Evolutionary conservation across 1,284 basidiomycete species (phyloP).

Genomic region (Boletus hoseneyae): DNA sequence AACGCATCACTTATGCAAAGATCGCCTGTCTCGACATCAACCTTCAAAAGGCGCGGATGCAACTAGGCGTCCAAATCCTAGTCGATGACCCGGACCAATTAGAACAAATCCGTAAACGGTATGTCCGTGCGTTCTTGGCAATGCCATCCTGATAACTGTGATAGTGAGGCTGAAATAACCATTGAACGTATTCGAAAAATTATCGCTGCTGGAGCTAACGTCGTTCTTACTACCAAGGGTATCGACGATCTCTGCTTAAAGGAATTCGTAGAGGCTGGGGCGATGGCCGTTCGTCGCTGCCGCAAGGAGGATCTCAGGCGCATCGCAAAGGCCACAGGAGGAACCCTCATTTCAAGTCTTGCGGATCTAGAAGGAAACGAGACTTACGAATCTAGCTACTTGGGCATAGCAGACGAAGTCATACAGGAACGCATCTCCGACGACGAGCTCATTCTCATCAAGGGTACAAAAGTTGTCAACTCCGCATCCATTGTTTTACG

Average conservation of each 20-base stretch:
- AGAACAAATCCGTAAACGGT: slow-evolving; percentile 94
- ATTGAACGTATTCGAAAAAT: slow-evolving; percentile 97
- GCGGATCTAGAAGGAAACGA: slow-evolving; percentile 99
- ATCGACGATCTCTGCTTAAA: slow-evolving; percentile 98
- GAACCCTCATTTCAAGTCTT: slow-evolving; percentile 88
- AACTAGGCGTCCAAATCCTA: slow-evolving; percentile 95
- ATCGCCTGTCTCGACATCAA: slow-evolving; percentile 99
- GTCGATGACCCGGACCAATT: slow-evolving; percentile 97
- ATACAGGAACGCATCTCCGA: slow-evolving; percentile 97
- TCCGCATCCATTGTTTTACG: slow-evolving; percentile 92
- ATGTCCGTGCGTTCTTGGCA: slow-evolving; percentile 17
- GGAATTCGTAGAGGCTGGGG: slow-evolving; percentile 98
- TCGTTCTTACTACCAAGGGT: slow-evolving; percentile 96
- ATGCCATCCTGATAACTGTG: slow-evolving; percentile 5
- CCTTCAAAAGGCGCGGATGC: slow-evolving; percentile 96
- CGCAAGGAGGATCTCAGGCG: slow-evolving; percentile 96
- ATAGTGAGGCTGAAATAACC: slow-evolving; percentile 93
- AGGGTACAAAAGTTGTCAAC: slow-evolving; percentile 96
- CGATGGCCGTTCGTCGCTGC: slow-evolving; percentile 97
- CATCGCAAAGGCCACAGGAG: slow-evolving; percentile 97
- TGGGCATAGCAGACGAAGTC: slow-evolving; percentile 94
- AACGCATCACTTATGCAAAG: slow-evolving; percentile 88
- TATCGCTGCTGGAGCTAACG: slow-evolving; percentile 93
- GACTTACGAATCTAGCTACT: slow-evolving; percentile 88
- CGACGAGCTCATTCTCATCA: slow-evolving; percentile 96